Conservation (phyloP, 257 asterid species). For the Plantago ovata region DNA sequence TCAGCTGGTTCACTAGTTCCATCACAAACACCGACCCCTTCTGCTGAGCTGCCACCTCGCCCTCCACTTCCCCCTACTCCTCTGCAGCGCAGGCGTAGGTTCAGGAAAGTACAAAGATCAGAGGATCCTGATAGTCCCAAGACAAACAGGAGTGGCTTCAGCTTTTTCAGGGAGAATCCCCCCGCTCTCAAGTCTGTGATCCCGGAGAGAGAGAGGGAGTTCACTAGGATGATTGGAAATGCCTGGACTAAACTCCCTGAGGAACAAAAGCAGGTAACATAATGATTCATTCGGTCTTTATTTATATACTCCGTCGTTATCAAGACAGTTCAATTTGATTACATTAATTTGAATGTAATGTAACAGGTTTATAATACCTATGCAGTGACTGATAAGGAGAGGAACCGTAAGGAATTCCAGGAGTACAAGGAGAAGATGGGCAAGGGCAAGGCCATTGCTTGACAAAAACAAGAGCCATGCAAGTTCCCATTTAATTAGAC, state of each 20-base stretch:
- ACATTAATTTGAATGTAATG: neutral
- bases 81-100: constrained; percentile 22
- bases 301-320: neutral
- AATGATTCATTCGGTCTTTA: too few species aligned
- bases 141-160: constrained; percentile 76
- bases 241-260: constrained; percentile 61
- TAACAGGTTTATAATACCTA: constrained; percentile 57
- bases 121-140: constrained; percentile 64
- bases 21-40: too few species aligned
- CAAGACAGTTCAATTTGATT: too few species aligned
- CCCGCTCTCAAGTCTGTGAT: constrained; percentile 45
- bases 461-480: too few species aligned
- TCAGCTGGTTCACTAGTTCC: neutral
- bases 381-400: constrained; percentile 67
- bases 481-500: too few species aligned
- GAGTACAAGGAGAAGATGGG: constrained; percentile 49
- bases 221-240: constrained; percentile 73
- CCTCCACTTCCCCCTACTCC: constrained; percentile 11
- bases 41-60: too few species aligned
- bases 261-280: constrained; percentile 51
- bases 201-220: constrained; percentile 61
- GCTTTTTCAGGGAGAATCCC: constrained; percentile 66
- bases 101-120: constrained; percentile 27
- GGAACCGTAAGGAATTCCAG: constrained; percentile 53
- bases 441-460: too few species aligned